These are phyloP conservation scores for Chaetoscypha palmicola DNA, from an alignment of 2,329 filamentous ascomycete genomes.

Conservation along the genomic window DNA sequence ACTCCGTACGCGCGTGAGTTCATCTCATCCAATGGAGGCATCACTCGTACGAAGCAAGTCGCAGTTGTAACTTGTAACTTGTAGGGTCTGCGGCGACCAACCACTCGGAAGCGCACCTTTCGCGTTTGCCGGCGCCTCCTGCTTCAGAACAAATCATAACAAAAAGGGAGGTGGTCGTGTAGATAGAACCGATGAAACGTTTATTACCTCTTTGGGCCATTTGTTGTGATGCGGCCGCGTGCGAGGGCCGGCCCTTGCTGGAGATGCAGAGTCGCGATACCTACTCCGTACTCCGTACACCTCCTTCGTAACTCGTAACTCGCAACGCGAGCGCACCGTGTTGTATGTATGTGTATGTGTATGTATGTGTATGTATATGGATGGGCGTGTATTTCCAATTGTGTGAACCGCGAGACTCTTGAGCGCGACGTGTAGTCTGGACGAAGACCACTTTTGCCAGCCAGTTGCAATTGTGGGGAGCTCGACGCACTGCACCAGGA, in stretches of 20 bases:
- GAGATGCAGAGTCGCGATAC: slow-evolving; percentile 21
- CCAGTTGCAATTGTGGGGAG: background rate
- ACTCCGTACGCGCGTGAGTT: slow-evolving; percentile 29
- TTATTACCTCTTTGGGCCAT: slow-evolving; percentile 22
- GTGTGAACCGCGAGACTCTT: background rate
- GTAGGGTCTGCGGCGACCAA: too few species aligned
- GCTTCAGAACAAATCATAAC: slow-evolving; percentile 28
- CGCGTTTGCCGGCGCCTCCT: slow-evolving; percentile 22
- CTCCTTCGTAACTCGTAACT: too few species aligned
- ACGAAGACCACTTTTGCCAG: background rate
- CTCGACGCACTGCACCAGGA: background rate
- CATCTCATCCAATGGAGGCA: slow-evolving; percentile 17
- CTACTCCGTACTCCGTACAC: slow-evolving; percentile 2
- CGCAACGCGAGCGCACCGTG: too few species aligned
- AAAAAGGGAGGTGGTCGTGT: slow-evolving; percentile 8
- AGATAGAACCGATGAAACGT: slow-evolving; percentile 19
- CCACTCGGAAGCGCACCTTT: slow-evolving; percentile 22
- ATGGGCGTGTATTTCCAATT: too few species aligned
- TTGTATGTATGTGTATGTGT: too few species aligned
- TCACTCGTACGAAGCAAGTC: too few species aligned
- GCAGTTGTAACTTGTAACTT: too few species aligned
- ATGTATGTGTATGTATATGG: too few species aligned
- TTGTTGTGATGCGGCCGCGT: slow-evolving; percentile 27
- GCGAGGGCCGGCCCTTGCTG: slow-evolving; percentile 12
- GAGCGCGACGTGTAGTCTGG: slow-evolving; percentile 19